Conservation (phyloP, 176 grass and related monocot genomes). For the Rhynchospora breviuscula region DNA sequence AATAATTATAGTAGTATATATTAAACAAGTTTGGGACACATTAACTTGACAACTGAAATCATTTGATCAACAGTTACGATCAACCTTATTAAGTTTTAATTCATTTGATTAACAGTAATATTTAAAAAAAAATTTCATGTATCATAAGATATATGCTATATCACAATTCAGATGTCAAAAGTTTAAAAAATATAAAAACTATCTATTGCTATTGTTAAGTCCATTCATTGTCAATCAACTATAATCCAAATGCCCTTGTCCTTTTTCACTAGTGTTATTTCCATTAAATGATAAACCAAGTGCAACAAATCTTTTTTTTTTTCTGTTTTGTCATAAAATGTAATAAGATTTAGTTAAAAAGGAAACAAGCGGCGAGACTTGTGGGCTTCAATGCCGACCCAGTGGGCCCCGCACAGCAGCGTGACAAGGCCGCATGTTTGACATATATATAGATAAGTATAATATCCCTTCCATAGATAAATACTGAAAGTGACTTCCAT, state of each 20-base stretch:
- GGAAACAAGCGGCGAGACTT: background rate
- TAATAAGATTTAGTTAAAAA: background rate
- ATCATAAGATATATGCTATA: background rate
- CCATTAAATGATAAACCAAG: background rate
- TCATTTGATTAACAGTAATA: too few relatives aligned
- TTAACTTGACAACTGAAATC: too few relatives aligned
- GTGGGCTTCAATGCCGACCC: background rate
- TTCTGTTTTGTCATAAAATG: too few relatives aligned
- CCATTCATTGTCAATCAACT: background rate
- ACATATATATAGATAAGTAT: background rate
- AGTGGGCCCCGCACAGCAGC: background rate
- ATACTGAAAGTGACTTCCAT: background rate
- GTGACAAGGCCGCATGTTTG: slow-evolving; percentile 1
- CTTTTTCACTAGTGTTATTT: background rate
- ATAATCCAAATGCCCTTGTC: background rate
- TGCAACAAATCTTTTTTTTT: background rate
- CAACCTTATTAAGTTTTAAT: too few relatives aligned
- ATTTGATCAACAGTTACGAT: too few relatives aligned
- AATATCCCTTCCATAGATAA: background rate
- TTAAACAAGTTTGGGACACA: too few relatives aligned
- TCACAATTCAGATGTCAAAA: background rate
- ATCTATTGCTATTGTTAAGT: background rate
- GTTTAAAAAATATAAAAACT: background rate
- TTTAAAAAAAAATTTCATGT: too few relatives aligned
- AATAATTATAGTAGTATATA: too few relatives aligned